These are phyloP conservation scores for Torulaspora gathmanii DNA, from an alignment of 805 yeast genomes.

Conservation along the genomic window DNA sequence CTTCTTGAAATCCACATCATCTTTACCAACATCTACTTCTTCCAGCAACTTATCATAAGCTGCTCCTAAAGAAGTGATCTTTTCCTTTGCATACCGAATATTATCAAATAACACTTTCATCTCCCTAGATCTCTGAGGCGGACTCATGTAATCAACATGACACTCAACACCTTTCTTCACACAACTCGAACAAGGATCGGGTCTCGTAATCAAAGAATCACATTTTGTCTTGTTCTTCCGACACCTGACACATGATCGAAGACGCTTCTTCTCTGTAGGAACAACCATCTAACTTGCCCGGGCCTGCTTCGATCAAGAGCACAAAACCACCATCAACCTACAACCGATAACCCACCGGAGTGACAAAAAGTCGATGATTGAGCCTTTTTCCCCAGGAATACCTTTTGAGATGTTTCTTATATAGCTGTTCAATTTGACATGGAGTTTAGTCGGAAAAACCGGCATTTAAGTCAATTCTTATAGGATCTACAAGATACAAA, in stretches of 20 bases:
- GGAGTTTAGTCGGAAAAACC: slow-evolving; percentile 1
- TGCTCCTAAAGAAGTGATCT: slow-evolving; percentile 4
- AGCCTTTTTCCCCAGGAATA: background rate
- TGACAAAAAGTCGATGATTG: background rate
- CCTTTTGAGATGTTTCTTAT: background rate
- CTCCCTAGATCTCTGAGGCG: slow-evolving; percentile 46
- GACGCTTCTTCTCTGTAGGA: slow-evolving; percentile 28
- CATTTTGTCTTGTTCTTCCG: slow-evolving; percentile 64
- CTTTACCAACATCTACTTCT: background rate
- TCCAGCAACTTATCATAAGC: slow-evolving; percentile 11
- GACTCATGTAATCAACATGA: slow-evolving; percentile 50
- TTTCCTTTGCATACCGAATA: slow-evolving; percentile 22
- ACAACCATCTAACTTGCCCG: slow-evolving; percentile 1
- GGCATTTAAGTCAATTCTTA: background rate
- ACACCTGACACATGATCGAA: slow-evolving; percentile 61
- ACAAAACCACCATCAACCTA: background rate
- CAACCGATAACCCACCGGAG: no score
- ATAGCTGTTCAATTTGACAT: background rate
- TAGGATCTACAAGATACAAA: background rate
- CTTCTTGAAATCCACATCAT: background rate
- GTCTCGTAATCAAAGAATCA: slow-evolving; percentile 49
- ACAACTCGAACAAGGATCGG: slow-evolving; percentile 57
- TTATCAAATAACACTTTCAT: slow-evolving; percentile 35
- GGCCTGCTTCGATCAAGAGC: background rate
- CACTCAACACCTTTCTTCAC: slow-evolving; percentile 48